Evolutionary conservation across 352 stramenopile genomes (phyloP), one percentile per base, ranked within the genome.

Genomic region (Aphanomyces invadans): DNA sequence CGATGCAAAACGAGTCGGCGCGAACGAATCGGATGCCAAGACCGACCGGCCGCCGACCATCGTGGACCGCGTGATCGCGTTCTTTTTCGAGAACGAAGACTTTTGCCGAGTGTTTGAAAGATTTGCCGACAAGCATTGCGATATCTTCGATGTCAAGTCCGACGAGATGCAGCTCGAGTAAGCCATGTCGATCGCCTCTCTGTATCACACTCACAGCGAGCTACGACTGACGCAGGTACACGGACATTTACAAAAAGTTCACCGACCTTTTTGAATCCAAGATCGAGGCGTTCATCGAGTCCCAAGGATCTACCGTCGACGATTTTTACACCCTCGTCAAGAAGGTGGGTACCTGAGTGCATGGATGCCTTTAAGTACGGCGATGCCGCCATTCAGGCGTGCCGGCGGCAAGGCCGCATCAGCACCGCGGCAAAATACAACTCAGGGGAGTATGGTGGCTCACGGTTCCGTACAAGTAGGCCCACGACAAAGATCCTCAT

Each of bases 131-230:
- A 55, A 76, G 3, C 64, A 89, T 68, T 90, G 80, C 62, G 68
- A 73, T 49, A 68, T 72, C 12, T 90, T 90, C 49, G 82, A 90
- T 45, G 60, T 85, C n/a, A 72, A 87, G 21, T 77, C 69, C 33
- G 82, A 90, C 15, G 82, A 90, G 65, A 90, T 90, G 82, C 88
- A 89, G 56, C 78, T 91, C 55, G 78, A 89, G 82, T 65, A 45
- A 17, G 45, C 23, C 25, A 19, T 17, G n/a, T 62, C 29, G 11
- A 64, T 54, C 9, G 10, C 12, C 29, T 3, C 11, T 33, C n/a
- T n/a, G n/a, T n/a, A n/a, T n/a, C n/a, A n/a, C n/a, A n/a, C n/a
- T n/a, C n/a, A n/a, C n/a, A n/a, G n/a, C n/a, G n/a, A n/a, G n/a
- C n/a, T 54, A 36, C 53, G 32, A 21, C 26, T 49, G n/a, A n/a